Evolutionary conservation across 2,329 filamentous ascomycete species (phyloP), one percentile per base, ranked within the genome.

Genomic region (Bipolaris victoriae): DNA sequence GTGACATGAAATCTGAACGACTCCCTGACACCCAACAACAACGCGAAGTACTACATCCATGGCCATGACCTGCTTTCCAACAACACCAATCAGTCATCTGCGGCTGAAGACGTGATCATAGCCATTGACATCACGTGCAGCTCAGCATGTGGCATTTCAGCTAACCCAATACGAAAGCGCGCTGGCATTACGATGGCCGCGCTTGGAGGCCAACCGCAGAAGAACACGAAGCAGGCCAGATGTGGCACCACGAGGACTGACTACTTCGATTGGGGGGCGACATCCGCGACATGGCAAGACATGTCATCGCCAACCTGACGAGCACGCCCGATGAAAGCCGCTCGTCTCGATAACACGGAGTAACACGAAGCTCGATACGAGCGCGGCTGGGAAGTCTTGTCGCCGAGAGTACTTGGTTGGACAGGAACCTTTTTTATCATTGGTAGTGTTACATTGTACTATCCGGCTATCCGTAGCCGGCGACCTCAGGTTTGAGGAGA

Each of bases 1-100:
- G 82, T 78, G 78, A 81, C 83, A 72, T 87, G 79, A 78, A 77
- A 80, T 52, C 71, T 82, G 39, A 68, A 72, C 13, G 76, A 78
- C 49, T 64, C 69, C 35, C 66, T 69, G 73, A 83, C 51, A 59
- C 43, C 73, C 52, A 44, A 24, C 5, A 24, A 66, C n/a, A 72
- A 74, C 55, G 13, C 10, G 1, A 68, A 66, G 15, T 70, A 70
- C 16, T 69, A 66, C 49, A 48, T 77, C 7, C 72, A 75, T 41
- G 73, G 73, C 24, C 22, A 49, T 24, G 15, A 9, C 7, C 5
- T n/a, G 7, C 61, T 73, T 6, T 65, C 67, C 46, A 78, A 81
- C 56, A 87, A 83, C 78, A 60, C 67, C 51, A 31, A 61, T n/a
- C n/a, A 26, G 24, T 62, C 79, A n/a, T 56, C 88, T 68, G 78